These are phyloP conservation scores for Neonectria ditissima DNA, from an alignment of 2,329 filamentous ascomycete species.

Conservation along the genomic window DNA sequence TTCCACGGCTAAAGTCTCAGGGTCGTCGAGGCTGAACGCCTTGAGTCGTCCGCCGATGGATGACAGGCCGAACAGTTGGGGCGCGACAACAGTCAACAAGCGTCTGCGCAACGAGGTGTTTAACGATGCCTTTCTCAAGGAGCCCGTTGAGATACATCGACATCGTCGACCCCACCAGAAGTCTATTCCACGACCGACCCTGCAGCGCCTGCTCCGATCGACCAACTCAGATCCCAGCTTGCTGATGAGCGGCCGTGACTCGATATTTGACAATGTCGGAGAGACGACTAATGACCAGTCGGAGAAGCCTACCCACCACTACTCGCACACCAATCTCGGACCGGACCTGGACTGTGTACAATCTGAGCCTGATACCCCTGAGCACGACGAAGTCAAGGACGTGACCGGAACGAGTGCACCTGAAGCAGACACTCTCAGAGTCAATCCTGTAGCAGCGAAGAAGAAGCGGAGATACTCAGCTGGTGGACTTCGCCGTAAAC, in stretches of 20 bases:
- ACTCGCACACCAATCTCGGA: constrained; percentile 52
- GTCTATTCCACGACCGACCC: constrained; percentile 67
- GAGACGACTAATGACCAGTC: constrained; percentile 6
- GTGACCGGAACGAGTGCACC: constrained; percentile 74
- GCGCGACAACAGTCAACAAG: constrained; percentile 91
- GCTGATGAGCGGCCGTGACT: constrained; percentile 33
- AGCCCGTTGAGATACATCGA: constrained; percentile 83
- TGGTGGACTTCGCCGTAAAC: constrained; percentile 80
- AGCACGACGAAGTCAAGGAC: constrained; percentile 59
- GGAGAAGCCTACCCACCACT: constrained; percentile 29
- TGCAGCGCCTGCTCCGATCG: constrained; percentile 59
- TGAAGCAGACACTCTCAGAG: constrained; percentile 67
- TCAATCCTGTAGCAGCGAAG: constrained; percentile 54
- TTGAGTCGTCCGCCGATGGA: constrained; percentile 57
- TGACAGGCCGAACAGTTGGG: constrained; percentile 78
- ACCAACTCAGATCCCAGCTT: constrained; percentile 60
- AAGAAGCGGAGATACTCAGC: constrained; percentile 85
- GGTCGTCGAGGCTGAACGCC: constrained; percentile 20
- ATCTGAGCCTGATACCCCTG: constrained; percentile 51
- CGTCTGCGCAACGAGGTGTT: constrained; percentile 90
- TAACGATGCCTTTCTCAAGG: constrained; percentile 89
- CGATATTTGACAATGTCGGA: constrained; percentile 24
- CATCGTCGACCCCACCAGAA: constrained; percentile 78
- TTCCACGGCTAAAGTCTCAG: constrained; percentile 45
- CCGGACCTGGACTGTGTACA: constrained; percentile 42